Evolutionary conservation across 2,329 filamentous ascomycete genomes (phyloP).

Genomic region (Thielaviopsis ethacetica): DNA sequence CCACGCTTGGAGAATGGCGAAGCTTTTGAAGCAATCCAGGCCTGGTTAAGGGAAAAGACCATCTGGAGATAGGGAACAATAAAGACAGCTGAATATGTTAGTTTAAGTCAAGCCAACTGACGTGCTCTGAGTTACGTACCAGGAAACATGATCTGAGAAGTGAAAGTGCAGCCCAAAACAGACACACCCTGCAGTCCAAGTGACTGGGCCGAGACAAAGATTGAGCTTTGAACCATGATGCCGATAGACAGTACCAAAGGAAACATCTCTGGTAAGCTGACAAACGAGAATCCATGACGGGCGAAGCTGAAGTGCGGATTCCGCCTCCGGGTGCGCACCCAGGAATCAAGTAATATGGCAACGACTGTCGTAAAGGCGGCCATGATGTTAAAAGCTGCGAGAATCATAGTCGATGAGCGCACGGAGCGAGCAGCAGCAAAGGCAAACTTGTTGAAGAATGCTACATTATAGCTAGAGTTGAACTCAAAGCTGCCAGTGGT

Average conservation of each 20-base stretch:
- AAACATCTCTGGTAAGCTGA: conserved; percentile 32
- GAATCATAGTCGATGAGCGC: conserved; percentile 43
- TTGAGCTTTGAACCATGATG: conserved; percentile 40
- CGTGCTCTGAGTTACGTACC: conserved; percentile 24
- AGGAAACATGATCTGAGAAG: conserved; percentile 43
- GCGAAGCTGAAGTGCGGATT: conserved; percentile 23
- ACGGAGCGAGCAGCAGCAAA: conserved; percentile 39
- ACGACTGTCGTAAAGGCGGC: conserved; percentile 38
- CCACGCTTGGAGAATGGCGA: conserved; percentile 41
- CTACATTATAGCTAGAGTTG: conserved; percentile 25
- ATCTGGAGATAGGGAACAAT: conserved; percentile 49
- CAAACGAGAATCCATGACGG: conserved; percentile 22
- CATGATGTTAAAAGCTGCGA: conserved; percentile 43
- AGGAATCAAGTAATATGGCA: conserved; percentile 41
- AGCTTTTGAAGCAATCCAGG: conserved; percentile 35
- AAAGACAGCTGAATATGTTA: conserved; percentile 38
- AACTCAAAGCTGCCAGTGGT: conserved; percentile 14
- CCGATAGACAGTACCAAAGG: conserved; percentile 41
- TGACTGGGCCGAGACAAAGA: conserved; percentile 40
- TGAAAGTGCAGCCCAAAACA: conserved; percentile 32
- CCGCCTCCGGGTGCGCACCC: conserved; percentile 27
- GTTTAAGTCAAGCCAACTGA: not conserved
- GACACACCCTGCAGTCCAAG: conserved; percentile 35
- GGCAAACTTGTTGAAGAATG: conserved; percentile 33
- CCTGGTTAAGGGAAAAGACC: conserved; percentile 46